These are phyloP conservation scores for Schizopora paradoxa DNA, from an alignment of 1,284 basidiomycete genomes.

Conservation along the genomic window DNA sequence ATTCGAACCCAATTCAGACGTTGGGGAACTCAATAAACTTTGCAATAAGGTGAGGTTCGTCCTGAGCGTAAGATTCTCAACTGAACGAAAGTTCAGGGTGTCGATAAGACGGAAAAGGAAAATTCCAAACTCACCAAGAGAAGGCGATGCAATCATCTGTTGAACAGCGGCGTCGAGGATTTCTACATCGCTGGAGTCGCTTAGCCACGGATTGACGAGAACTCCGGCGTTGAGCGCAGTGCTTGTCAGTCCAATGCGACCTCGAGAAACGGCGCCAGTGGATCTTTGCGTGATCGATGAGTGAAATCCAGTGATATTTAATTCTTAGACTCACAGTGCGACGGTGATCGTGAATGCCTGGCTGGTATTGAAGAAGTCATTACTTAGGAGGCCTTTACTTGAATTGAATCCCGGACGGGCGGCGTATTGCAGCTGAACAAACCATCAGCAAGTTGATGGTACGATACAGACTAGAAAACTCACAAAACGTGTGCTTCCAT, in stretches of 20 bases:
- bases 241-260: constrained; percentile 51
- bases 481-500: constrained; percentile 46
- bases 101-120: neutral
- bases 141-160: constrained; percentile 39
- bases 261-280: constrained; percentile 54
- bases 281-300: constrained; percentile 29
- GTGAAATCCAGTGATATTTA: neutral
- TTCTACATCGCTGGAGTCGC: constrained; percentile 48
- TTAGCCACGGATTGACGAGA: constrained; percentile 53
- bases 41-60: constrained; percentile 53
- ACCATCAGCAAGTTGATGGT: neutral
- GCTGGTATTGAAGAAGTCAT: constrained; percentile 46
- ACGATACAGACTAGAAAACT: constrained; percentile 18
- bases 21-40: constrained; percentile 44
- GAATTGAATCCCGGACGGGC: constrained; percentile 56
- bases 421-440: constrained; percentile 50
- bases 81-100: constrained; percentile 25
- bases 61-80: constrained; percentile 46
- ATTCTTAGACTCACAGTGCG: constrained; percentile 38
- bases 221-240: constrained; percentile 43
- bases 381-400: constrained; percentile 42
- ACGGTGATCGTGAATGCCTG: constrained; percentile 57
- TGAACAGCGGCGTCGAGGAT: constrained; percentile 46
- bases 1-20: constrained; percentile 47
- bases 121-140: constrained; percentile 30